A percentile compares a stretch with the other conserved stretches of the same genome.
Evolutionary conservation across 805 yeast species (phyloP).

Genomic region (Millerozyma miso): DNA sequence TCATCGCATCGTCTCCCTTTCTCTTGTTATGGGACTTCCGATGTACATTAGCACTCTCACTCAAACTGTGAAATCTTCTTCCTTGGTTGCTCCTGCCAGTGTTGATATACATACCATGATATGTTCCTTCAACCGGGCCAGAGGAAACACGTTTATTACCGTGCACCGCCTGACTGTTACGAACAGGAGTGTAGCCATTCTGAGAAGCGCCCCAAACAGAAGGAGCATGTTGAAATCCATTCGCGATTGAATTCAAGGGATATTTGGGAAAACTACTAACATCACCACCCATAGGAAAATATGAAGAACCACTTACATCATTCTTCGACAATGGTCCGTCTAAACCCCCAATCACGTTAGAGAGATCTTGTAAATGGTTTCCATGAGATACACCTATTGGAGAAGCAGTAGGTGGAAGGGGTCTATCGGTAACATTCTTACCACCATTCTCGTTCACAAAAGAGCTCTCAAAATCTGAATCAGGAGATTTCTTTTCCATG

Average conservation of each 20-base stretch:
- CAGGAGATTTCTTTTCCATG: slow-evolving; percentile 8
- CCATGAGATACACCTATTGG: neutral
- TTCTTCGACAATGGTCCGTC: neutral
- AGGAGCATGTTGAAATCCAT: neutral
- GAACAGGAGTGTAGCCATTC: neutral
- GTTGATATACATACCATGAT: neutral
- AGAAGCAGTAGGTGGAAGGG: neutral
- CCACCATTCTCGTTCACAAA: slow-evolving; percentile 1
- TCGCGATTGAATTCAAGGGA: neutral
- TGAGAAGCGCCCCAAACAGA: neutral
- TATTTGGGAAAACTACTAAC: neutral
- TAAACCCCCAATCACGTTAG: neutral
- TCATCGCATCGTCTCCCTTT: slow-evolving; percentile 65
- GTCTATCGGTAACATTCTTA: slow-evolving; percentile 2
- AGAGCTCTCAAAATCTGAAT: slow-evolving; percentile 11
- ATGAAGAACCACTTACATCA: neutral
- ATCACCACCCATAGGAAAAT: neutral
- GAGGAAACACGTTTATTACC: neutral
- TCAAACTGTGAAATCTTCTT: slow-evolving; percentile 8
- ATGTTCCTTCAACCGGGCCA: neutral
- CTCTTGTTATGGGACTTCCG: slow-evolving; percentile 38
- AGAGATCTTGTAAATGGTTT: neutral
- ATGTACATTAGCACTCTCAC: slow-evolving; percentile 35
- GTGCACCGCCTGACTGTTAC: neutral
- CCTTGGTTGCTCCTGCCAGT: neutral